Base-by-base conservation (phyloP, 805 yeast species). In the Ogataea paradorogensis region DNA sequence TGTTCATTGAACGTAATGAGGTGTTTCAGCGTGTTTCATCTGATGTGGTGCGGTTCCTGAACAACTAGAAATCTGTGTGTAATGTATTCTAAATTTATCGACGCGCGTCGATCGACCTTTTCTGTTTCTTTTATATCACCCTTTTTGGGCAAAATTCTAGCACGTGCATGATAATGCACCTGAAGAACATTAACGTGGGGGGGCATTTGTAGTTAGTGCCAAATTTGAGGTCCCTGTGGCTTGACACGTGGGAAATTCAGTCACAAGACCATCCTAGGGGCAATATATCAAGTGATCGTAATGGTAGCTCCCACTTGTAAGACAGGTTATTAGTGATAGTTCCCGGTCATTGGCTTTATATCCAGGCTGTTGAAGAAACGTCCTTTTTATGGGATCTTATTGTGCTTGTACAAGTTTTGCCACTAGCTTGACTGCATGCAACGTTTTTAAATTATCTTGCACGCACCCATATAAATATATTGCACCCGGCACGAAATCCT, bases 1-100 rank as follows among this genome's bases (percentile, higher is more conserved):
- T 40, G 22, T 40, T 40, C 29, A 40, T 40, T 6, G 43, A 40
- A 25, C 30, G 34, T 4, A 9, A 10, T 11, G 23, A 13, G 9
- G 35, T 34, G 3, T 40, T 40, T 21, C 27, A 34, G 15, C 20
- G 15, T 11, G 43, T 40, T 9, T 9, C 36, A 11, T 3, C 20
- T 8, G 43, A 40, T 21, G 30, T 36, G 30, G 11, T 36, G 30
- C 25, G 26, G 25, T 29, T 30, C 15, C 24, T 36, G 37, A 20
- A 33, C 30, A 26, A 11, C n/a, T 23, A 23, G 25, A 23, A 23
- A 9, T 18, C 25, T 7, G 9, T 15, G 21, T 4, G 32, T 15
- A 2, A 14, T 15, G 14, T 15, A 16, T 16, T 30, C 24, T 18
- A 16, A 13, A 5, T 9, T 9, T 5, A 23, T 23, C 33, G 33